Base-by-base conservation (phyloP, 2,329 filamentous ascomycete genomes). In the Phyllachora maydis region DNA sequence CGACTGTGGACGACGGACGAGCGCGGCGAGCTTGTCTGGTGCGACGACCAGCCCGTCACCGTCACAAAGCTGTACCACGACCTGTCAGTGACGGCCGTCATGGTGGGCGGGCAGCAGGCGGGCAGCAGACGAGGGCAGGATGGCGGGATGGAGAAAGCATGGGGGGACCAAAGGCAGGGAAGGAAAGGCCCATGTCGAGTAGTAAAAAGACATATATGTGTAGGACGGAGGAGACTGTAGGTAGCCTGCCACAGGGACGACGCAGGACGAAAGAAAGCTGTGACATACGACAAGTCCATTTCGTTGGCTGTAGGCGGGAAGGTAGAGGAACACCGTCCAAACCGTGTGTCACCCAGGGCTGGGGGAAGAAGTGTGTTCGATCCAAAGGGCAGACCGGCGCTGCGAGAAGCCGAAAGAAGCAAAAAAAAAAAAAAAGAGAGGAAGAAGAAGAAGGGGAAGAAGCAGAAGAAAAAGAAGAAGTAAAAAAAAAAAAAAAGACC, bases 1-100 rank as follows among this genome's bases (percentile, higher is more conserved):
- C 59, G 50, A 27, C 63, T 45, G 35, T 65, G 60, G 27, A 56
- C 54, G 22, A 58, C 42, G 19, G 25, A 20, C 4, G 30, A 19
- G n/a, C 35, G 35, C 13, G 27, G 21, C 8, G 32, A 22, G 8
- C 30, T 20, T 20, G 30, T 21, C 25, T 33, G 32, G 22, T 37
- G 33, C 21, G 34, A 24, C 16, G 35, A 30, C 36, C 37, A 38
- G 23, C 35, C 32, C 25, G 33, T 29, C 31, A 38, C 30, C 21
- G 35, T 28, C 21, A 40, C 33, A 17, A 39, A 33, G 11, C 37
- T 38, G 33, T 30, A 16, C 28, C 30, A 37, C 24, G 27, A n/a
- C 21, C 11, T 24, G 35, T 37, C 32, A 37, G 35, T 26, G 22
- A 26, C 16, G 19, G 28, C 30, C 30, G 28, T 28, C 28, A 31